Evolutionary conservation across 129 eudicot genomes (phyloP), one percentile per base, ranked within the genome.

Genomic region (Logfia minima): DNA sequence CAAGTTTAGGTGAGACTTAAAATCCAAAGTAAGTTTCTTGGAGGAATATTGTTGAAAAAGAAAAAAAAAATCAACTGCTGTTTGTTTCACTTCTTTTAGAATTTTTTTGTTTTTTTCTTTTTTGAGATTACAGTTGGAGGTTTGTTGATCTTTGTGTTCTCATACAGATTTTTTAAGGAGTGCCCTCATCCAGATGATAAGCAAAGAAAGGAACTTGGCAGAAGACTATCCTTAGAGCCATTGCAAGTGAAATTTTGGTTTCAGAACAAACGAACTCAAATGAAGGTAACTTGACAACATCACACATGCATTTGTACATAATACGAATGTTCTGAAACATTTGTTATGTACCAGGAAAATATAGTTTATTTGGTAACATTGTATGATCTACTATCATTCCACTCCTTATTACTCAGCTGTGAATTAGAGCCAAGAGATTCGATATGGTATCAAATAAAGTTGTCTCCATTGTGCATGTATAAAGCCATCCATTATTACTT

Each of bases 141-240:
- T 39, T 70, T 70, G 22, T 78, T 59, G 63, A 78, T 32, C 39
- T 59, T 60, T 41, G 43, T 58, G 3, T 48, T 74, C 6, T 2
- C 31, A 68, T 68, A 29, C 77, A 94, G 99, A 74, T 91, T 94
- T 71, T 94, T 94, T 74, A 94, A 94, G 72, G 97, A 94, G 70
- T 94, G 99, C 72, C 96, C 99, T 29, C 99, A 94, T 65, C 99
- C 99, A 0, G 99, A 94, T 84, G 99, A 94, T 83, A 94, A 94
- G 73, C 97, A 91, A 85, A 87, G 99, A 82, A 94, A 94, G 84
- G 99, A 94, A 74, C 88, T 94, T 60, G 97, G 99, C n/a, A 92
- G 96, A 48, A 77, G 97, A 65, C 75, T 94, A 72, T 68, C 76
- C 11, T 77, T 94, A 61, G 97, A 91, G 90, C 99, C 99, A 72